These are phyloP conservation scores for Collybia sordida DNA, from an alignment of 768 basidiomycete species.

Conservation along the genomic window DNA sequence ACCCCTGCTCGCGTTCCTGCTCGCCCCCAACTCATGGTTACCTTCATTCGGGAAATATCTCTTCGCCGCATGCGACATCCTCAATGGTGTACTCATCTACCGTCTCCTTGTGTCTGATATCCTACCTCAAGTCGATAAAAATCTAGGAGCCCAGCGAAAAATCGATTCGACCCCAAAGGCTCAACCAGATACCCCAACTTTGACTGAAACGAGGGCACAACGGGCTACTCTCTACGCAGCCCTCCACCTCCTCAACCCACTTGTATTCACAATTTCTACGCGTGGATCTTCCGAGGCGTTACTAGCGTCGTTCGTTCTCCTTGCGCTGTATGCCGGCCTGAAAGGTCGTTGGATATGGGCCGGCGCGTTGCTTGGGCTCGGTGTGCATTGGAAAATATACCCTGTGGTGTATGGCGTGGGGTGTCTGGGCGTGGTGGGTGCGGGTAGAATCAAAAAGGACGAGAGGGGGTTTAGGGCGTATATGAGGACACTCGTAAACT, in stretches of 20 bases:
- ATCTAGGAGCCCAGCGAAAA: constrained; percentile 8
- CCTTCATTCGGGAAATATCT: constrained; percentile 89
- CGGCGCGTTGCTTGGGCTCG: constrained; percentile 74
- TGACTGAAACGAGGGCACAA: neutral
- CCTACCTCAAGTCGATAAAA: constrained; percentile 28
- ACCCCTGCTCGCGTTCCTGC: constrained; percentile 80
- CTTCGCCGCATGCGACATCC: constrained; percentile 81
- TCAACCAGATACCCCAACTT: neutral
- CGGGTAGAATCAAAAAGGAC: constrained; percentile 9
- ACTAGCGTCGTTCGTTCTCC: constrained; percentile 76
- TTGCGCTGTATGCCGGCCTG: constrained; percentile 61
- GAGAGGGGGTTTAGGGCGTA: constrained; percentile 23
- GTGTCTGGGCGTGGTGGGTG: constrained; percentile 57
- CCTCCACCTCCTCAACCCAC: constrained; percentile 87
- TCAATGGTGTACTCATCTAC: constrained; percentile 76
- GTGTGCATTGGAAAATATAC: constrained; percentile 97
- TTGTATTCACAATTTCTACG: constrained; percentile 95
- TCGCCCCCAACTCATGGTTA: constrained; percentile 78
- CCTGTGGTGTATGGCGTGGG: constrained; percentile 89
- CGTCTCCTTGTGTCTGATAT: constrained; percentile 52
- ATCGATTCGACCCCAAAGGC: neutral
- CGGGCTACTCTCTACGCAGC: constrained; percentile 60
- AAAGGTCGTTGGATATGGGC: constrained; percentile 60
- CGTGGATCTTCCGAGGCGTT: constrained; percentile 94
- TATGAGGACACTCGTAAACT: constrained; percentile 44